Conservation (phyloP, 139 green algal species). For the Chlamydomonas asymmetrica region DNA sequence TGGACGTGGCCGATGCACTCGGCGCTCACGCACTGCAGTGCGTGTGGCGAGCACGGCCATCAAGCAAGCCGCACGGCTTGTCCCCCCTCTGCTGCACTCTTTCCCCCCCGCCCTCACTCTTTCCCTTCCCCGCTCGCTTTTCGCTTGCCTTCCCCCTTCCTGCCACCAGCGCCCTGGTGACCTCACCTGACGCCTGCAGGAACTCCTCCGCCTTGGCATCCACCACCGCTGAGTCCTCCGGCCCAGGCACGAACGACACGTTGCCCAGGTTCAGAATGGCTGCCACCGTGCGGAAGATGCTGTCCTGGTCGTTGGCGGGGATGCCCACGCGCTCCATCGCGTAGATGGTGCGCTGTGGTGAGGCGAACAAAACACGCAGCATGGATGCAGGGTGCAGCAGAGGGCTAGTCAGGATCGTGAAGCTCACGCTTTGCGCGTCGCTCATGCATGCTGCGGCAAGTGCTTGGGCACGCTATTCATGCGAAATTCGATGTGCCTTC, state of each 20-base stretch:
- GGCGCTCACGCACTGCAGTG: too few species aligned
- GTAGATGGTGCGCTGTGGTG: slow-evolving; percentile 68
- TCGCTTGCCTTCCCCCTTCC: neutral
- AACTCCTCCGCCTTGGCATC: slow-evolving; percentile 3
- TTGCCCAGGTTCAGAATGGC: slow-evolving; percentile 97
- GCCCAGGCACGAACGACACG: slow-evolving; percentile 64
- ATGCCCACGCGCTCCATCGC: slow-evolving; percentile 97
- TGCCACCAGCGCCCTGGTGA: neutral
- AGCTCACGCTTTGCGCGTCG: too few species aligned
- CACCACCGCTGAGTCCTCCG: slow-evolving; percentile 25
- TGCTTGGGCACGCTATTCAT: neutral
- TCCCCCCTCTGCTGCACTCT: too few species aligned
- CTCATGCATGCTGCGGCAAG: neutral
- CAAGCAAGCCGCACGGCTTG: too few species aligned
- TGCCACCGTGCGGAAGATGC: slow-evolving; percentile 84
- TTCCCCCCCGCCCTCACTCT: neutral
- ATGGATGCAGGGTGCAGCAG: neutral
- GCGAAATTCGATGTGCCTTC: neutral
- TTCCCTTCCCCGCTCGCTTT: neutral
- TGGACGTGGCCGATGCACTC: too few species aligned
- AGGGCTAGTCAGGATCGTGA: too few species aligned
- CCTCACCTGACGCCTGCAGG: slow-evolving; percentile 35
- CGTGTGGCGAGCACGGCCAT: too few species aligned
- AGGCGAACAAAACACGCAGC: neutral
- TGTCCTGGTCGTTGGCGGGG: slow-evolving; percentile 58